Base-by-base conservation (phyloP, 1,284 basidiomycete genomes). In the Naganishia sp. region DNA sequence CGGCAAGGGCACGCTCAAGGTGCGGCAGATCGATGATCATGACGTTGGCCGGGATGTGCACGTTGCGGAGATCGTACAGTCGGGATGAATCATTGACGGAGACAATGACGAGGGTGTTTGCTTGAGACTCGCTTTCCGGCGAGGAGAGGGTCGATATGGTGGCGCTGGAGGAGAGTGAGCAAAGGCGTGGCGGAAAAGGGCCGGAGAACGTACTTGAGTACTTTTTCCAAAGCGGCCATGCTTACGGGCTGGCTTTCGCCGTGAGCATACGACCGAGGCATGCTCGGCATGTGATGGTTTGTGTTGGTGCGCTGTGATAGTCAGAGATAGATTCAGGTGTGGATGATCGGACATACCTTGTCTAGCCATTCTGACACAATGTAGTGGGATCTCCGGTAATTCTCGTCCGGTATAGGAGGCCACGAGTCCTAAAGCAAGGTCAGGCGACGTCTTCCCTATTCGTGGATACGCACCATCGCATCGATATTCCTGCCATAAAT, bases 381-480 rank as follows among this genome's bases (percentile, higher is more conserved):
- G 72, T 87, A 90, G 74, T 92, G 90, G 0, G 90, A 89, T 74
- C 89, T 89, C 67, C 90, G 84, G 75, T 92, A 93, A 74, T 93
- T 92, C 44, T 83, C 83, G 68, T 88, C 86, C 0, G 90, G 89
- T 21, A 84, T 80, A 23, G 90, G 91, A 3, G 90, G 90, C 90
- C 90, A 93, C 57, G 86, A 84, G 81, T 82, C 50, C 90, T 92
- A 73, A 31, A 72, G 66, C 46, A 44, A 43, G n/a, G 31, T 68
- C 28, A 61, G 55, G n/a, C 39, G 48, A 57, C 33, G 42, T 48
- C 33, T 16, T 36, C 3, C 2, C 75, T 42, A 25, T 16, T 21
- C 31, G 23, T 23, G 31, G 7, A 21, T 21, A 56, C 78, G 72
- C 61, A 72, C 71, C 25, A 86, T 88, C 72, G 85, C 84, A 69